phyloP scores from a whole-genome alignment of 495 filamentous ascomycete species.

The Trichoderma gamsii region DNA sequence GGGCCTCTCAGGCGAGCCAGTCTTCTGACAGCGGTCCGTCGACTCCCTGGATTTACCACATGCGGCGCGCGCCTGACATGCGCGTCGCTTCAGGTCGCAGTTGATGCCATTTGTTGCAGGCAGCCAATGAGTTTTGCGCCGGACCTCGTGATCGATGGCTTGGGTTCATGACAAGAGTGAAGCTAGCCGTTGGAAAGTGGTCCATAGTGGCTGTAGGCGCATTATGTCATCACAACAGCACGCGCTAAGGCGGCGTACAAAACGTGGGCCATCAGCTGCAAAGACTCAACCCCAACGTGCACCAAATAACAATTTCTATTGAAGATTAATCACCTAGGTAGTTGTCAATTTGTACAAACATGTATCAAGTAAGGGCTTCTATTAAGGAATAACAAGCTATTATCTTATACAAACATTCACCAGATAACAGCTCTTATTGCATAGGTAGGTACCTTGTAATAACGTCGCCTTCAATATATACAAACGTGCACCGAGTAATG shows the following conservation, averaged over 20 bases:
- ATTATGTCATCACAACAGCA: slow-evolving; percentile 8
- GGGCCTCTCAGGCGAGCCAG: slow-evolving; percentile 2
- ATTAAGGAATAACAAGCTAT: not conserved
- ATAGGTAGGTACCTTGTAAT: not conserved
- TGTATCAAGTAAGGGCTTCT: not conserved
- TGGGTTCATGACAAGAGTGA: slow-evolving; percentile 10
- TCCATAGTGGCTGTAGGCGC: not conserved
- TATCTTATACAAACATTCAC: not conserved
- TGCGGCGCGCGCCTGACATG: slow-evolving; percentile 11
- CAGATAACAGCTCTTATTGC: not conserved
- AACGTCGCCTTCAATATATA: too few relatives aligned
- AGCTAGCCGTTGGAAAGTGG: not conserved
- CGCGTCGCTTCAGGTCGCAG: not conserved
- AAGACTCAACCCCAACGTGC: not conserved
- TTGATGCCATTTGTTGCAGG: slow-evolving; percentile 1
- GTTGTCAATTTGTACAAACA: not conserved
- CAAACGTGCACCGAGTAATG: not conserved
- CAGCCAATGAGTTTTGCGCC: not conserved
- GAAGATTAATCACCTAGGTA: not conserved
- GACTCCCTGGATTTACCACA: slow-evolving; percentile 4
- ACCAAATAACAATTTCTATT: not conserved
- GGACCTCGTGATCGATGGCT: not conserved
- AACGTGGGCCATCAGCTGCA: not conserved
- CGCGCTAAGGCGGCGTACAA: not conserved
- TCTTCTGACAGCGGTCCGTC: slow-evolving; percentile 10